Base-by-base conservation (phyloP, 805 yeast species). In the Candida taoyuanica region DNA sequence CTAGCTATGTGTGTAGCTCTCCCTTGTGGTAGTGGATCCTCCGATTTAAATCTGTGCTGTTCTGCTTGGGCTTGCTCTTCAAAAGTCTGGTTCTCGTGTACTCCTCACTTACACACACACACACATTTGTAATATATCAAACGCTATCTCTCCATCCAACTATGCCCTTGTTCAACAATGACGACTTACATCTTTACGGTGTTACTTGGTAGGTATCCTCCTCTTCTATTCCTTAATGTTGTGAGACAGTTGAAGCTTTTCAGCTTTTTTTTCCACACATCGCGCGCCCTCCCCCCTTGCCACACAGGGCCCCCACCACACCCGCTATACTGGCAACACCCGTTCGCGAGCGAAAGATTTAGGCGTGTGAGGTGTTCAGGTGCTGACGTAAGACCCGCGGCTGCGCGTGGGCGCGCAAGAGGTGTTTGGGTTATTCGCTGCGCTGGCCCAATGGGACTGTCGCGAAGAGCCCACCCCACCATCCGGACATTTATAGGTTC, bases 231-330 rank as follows among this genome's bases (percentile, higher is more conserved):
- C 29, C 18, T 34, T 28, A 25, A 36, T 19, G 32, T 37, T 33
- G 38, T 33, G 25, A 33, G 35, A 15, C 31, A 24, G 41, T 40
- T 40, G 39, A 46, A 46, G 45, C 42, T 42, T 46, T 46, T 46
- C 47, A 42, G 43, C 45, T 40, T 46, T 46, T 46, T 46, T 46
- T 46, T 46, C 45, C 49, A 39, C 40, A 29, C 32, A 15, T 14
- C 19, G 33, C 32, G 33, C 35, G 27, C 34, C 12, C 34, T 18
- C 32, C 29, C 27, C 21, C 33, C 14, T n/a, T n/a, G n/a, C n/a
- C 20, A 16, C 15, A 7, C 15, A 11, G 11, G 13, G 18, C 31
- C n/a, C 28, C 30, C 34, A 15, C 28, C 28, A 6, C 11, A 12
- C 15, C 15, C 28, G 28, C 28, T 25, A 5, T 13, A n/a, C 28